Evolutionary conservation across 176 grass and related monocot species (phyloP), one percentile per base, ranked within the genome.

Genomic region (Aegilops longissima): DNA sequence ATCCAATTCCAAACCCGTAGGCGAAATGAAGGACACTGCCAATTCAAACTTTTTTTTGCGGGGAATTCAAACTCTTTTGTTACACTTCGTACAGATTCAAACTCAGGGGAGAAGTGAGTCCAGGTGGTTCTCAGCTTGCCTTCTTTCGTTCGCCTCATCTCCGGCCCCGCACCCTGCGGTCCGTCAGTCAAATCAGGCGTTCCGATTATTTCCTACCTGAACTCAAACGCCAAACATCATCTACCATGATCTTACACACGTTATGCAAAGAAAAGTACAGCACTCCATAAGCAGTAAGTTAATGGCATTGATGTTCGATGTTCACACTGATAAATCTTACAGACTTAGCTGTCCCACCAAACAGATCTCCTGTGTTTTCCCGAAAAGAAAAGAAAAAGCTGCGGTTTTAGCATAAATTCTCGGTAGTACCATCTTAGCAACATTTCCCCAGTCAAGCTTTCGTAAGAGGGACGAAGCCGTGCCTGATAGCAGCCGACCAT

Each of bases 401-500:
- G 29, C 20, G 5, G 4, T 2, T 29, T 29, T 31, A 20, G 8
- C 73, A 52, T 47, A 29, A 33, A 69, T 70, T 47, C 11, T 81
- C 17, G 17, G 18, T 21, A 81, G 18, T 12, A 81, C 62, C 24
- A 81, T 51, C 71, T 39, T 66, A 76, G 21, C 69, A 61, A 30
- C 73, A 49, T 69, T 63, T 78, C 7, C 11, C 21, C 39, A 62
- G 29, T 86, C 84, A 83, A 34, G 14, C 84, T 82, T 81, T 89
- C 8, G 45, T 74, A 59, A 92, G 45, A 76, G 93, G 93, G 70
- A 85, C 8, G 69, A 98, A 98, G 27, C 95, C 95, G 52, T 95
- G 93, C n/a, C 14, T 84, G 21, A 93, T 79, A 23, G 95, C 89
- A 81, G 87, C 89, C 4, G 95, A 88, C 82, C 91, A 98, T 80